Evolutionary conservation across 495 filamentous ascomycete genomes (phyloP), one percentile per base, ranked within the genome.

Genomic region (Aspergillus leporis): DNA sequence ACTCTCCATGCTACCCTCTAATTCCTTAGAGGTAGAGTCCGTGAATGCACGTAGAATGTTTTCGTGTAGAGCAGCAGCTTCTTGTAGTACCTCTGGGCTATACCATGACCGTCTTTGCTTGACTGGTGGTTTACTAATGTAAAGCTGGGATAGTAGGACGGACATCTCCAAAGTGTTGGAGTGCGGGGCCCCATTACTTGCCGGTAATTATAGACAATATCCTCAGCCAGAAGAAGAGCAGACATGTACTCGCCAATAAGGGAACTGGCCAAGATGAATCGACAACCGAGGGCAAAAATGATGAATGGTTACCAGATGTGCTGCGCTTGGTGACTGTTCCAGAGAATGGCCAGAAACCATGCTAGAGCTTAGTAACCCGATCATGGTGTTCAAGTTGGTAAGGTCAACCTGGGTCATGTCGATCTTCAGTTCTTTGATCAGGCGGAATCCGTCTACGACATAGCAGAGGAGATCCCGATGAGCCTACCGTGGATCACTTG

Each of bases 121-220:
- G 55, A 40, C 55, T 71, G 70, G 60, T 74, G 72, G 9, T 55
- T 46, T 60, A 1, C 63, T 62, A 10, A 70, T 73, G 61, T 75
- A 77, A 22, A 75, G 61, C 61, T 77, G 74, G 4, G 74, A 71
- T 1, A 75, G 61, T 4, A 77, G 64, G 9, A 67, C 62, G 0
- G 74, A 73, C 60, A 74, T 74, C 56, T 77, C 68, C 16, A 77
- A 59, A 13, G 74, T 74, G 49, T 58, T 71, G 22, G 67, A 53
- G 62, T 75, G 68, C 46, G 63, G 70, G 40, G 70, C 58, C 18
- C 72, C 72, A 58, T 77, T 19, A 77, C 74, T 30, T 72, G 71
- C 19, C 70, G 70, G 61, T 70, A 74, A 60, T 77, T 77, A 61
- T 77, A 77, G 3, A 74, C 70, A 19, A 76, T 73, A 40, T 77